Evolutionary conservation across 2,329 filamentous ascomycete species (phyloP), one percentile per base, ranked within the genome.

Genomic region (Aspergillus sp.): DNA sequence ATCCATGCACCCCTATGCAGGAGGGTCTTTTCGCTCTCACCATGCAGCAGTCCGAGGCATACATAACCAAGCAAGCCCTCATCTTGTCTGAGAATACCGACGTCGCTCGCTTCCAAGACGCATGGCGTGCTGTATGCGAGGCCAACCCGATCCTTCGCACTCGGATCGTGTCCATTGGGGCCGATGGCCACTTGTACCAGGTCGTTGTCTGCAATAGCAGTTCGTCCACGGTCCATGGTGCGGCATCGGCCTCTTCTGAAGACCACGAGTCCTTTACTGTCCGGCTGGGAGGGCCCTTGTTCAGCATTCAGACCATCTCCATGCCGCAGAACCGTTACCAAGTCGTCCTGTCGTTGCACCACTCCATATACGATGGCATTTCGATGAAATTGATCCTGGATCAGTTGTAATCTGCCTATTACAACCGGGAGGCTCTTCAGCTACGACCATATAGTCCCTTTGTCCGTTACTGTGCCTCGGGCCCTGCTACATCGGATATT

Each of bases 361-460:
- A 73, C 48, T 65, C 67, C 4, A 52, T 72, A 1, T 73, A 72
- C 50, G 71, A 74, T 53, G 69, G 66, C 4, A 60, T 55, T 57
- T 58, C 47, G 28, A 41, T 58, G n/a, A 47, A 49, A 7, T n/a
- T 52, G 35, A 27, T 52, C 6, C 32, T 48, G n/a, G 27, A 46
- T 8, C 45, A 50, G n/a, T 29, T 44, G 8, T n/a, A 40, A 38
- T n/a, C 12, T 12, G 42, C 30, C 12, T 50, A 44, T 32, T 29
- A 44, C 9, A 41, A 30, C 3, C 9, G 40, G 12, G 27, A n/a
- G 6, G n/a, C 35, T 12, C 7, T 39, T 4, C 8, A 28, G 5
- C 26, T 42, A 2, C 42, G 39, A 8, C 46, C 49, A 3, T 59
- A 54, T 46, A 45, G 42, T 5, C 39, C 27, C 4, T 61, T 60